Evolutionary conservation across 305 asterid genomes (phyloP).

Genomic region (Fraxinus albicans): DNA sequence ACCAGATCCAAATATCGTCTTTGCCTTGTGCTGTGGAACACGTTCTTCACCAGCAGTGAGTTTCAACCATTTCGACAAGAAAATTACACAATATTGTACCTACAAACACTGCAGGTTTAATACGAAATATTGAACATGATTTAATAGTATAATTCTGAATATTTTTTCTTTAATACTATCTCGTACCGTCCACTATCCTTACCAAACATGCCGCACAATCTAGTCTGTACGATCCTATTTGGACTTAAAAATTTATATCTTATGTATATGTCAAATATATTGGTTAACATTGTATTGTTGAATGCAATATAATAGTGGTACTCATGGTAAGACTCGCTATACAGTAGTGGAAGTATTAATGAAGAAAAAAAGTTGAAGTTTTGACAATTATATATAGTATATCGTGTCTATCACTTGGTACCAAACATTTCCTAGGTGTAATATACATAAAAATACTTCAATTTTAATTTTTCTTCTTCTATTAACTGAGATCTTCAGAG

Average conservation of each 20-base stretch:
- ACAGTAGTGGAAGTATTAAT: neutral
- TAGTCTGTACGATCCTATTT: neutral
- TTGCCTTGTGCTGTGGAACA: conserved; percentile 79
- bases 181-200: neutral
- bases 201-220: neutral
- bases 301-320: neutral
- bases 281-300: neutral
- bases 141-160: neutral
- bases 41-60: conserved; percentile 91
- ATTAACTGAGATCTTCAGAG: neutral
- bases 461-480: neutral
- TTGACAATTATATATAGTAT: neutral
- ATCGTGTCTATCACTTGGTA: neutral
- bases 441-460: neutral
- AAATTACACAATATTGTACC: neutral
- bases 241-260: neutral
- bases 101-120: neutral
- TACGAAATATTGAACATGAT: neutral
- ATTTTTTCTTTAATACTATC: neutral
- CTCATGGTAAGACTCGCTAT: neutral
- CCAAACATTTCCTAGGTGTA: neutral
- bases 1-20: conserved; percentile 66
- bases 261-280: neutral
- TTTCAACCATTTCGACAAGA: neutral
- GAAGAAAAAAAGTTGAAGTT: neutral